These are phyloP conservation scores for Alternaria novae-zelandiae DNA, from an alignment of 2,329 filamentous ascomycete species.

Conservation along the genomic window DNA sequence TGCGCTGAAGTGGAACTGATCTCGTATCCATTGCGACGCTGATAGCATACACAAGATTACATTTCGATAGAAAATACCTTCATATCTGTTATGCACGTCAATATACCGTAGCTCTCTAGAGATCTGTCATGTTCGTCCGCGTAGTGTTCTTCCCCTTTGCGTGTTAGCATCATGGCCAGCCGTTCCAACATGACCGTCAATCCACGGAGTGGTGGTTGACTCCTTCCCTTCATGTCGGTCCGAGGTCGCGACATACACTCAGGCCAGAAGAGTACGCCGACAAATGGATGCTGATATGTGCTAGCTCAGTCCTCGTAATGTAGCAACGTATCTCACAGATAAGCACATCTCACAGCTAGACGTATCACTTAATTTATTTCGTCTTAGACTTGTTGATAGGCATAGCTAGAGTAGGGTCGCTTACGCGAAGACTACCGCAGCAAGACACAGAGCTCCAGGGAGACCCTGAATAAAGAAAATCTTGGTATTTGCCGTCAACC, in stretches of 20 bases:
- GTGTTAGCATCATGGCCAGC: background rate
- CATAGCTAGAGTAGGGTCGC: background rate
- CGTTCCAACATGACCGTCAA: background rate
- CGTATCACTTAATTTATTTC: background rate
- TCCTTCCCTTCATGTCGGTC: background rate
- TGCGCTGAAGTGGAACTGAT: background rate
- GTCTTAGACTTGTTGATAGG: background rate
- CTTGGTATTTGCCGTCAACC: background rate
- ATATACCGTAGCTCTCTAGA: background rate
- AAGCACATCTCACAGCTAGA: background rate
- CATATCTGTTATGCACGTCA: background rate
- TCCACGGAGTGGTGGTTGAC: no score
- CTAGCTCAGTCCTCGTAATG: background rate
- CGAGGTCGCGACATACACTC: background rate
- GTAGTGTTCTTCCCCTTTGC: background rate
- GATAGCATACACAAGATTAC: background rate
- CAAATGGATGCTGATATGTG: background rate
- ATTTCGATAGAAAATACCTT: background rate
- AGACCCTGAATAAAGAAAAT: background rate
- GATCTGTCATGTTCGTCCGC: fast-evolving
- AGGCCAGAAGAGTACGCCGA: background rate
- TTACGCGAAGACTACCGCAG: background rate
- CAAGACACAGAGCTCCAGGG: background rate
- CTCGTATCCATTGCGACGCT: fast-evolving
- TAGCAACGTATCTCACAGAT: background rate